Percentiles rank a stretch among this genome's conserved stretches.
Conservation (phyloP, 129 eudicot genomes). For the Kitagawia praeruptora region DNA sequence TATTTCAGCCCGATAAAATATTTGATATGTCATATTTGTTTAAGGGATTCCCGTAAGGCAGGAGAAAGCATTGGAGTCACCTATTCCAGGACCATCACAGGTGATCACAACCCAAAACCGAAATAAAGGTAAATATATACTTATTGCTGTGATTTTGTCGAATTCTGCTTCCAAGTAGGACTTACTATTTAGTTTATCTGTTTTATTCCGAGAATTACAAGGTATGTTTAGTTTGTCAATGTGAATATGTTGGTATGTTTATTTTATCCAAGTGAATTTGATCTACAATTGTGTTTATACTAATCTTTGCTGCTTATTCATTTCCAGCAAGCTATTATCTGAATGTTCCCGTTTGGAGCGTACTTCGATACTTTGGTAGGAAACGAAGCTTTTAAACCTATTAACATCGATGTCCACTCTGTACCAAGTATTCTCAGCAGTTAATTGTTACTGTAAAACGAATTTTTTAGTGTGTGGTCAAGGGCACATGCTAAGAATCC, state of each 20-base stretch:
- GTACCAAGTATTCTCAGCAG: too few relatives aligned
- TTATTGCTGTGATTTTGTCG: not conserved
- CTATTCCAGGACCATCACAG: not conserved
- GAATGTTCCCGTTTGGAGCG: not conserved
- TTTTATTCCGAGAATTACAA: too few relatives aligned
- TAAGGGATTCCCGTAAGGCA: not conserved
- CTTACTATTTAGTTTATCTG: not conserved
- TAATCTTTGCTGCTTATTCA: not conserved
- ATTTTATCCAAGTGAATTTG: not conserved
- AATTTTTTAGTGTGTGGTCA: too few relatives aligned
- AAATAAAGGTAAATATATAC: not conserved
- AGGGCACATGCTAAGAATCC: too few relatives aligned
- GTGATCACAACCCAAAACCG: not conserved
- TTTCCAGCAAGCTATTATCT: not conserved
- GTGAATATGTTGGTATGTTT: too few relatives aligned
- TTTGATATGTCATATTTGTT: not conserved
- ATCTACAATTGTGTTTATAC: not conserved
- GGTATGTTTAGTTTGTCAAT: not conserved
- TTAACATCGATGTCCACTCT: too few relatives aligned
- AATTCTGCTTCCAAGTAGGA: not conserved
- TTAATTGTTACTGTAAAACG: too few relatives aligned
- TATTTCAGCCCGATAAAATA: not conserved
- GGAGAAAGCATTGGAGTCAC: constrained; percentile 3
- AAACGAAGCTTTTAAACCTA: not conserved
- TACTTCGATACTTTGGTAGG: not conserved